Percentiles rank a stretch among this genome's conserved stretches.
Evolutionary conservation across 192 early-diverging fungal species (phyloP).

Genomic region (Allomyces arbusculus): DNA sequence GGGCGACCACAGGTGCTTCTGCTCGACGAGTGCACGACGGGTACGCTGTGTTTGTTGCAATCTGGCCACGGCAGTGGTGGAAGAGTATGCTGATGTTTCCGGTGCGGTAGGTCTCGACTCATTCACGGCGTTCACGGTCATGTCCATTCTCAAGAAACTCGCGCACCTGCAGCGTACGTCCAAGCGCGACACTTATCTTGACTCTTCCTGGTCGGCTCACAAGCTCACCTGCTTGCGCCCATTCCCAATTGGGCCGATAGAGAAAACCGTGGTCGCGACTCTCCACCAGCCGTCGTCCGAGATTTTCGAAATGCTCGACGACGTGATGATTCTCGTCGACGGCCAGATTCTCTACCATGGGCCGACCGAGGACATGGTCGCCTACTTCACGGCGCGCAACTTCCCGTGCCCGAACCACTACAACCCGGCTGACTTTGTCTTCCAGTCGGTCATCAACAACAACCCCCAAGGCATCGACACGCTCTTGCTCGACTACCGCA

Average conservation of each 20-base stretch:
- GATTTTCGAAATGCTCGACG: slow-evolving; percentile 64
- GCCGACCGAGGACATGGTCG: slow-evolving; percentile 13
- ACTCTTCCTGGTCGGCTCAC: no score
- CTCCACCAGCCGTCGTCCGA: slow-evolving; percentile 79
- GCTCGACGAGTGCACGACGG: slow-evolving; percentile 23
- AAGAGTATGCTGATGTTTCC: no score
- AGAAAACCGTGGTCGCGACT: slow-evolving; percentile 58
- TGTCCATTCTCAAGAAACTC: no score
- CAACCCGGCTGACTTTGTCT: slow-evolving; percentile 51
- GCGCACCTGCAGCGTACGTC: no score
- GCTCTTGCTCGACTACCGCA: neutral
- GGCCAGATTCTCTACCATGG: slow-evolving; percentile 46
- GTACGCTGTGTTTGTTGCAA: no score
- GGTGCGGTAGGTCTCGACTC: no score
- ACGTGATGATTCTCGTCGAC: slow-evolving; percentile 47
- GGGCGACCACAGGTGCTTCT: slow-evolving; percentile 44
- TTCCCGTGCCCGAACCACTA: slow-evolving; percentile 44
- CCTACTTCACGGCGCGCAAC: slow-evolving; percentile 26
- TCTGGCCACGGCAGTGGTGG: no score
- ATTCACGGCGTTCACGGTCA: no score
- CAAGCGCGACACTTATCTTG: no score
- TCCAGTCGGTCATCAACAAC: slow-evolving; percentile 40
- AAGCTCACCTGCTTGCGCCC: no score
- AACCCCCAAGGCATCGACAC: slow-evolving; percentile 10
- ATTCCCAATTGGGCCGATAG: neutral